phyloP scores from a whole-genome alignment of 768 basidiomycete species.

The Pisolithus microcarpus region DNA sequence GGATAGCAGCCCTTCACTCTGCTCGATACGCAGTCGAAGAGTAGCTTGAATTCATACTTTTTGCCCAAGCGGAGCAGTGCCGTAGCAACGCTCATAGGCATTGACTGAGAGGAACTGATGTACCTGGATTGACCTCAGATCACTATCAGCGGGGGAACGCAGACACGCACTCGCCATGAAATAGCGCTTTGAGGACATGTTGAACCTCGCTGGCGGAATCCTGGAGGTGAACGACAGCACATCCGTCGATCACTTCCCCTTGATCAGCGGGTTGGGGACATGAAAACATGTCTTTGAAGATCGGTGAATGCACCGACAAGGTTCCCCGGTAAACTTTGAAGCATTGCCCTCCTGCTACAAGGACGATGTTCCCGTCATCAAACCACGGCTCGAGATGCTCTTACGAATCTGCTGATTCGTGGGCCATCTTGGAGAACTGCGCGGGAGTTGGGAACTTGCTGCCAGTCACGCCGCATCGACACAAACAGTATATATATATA shows the following conservation, averaged over 20 bases:
- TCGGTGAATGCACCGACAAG: slow-evolving; percentile 18
- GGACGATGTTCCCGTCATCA: slow-evolving; percentile 27
- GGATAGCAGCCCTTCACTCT: background rate
- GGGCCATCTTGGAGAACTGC: background rate
- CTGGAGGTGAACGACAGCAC: slow-evolving; percentile 14
- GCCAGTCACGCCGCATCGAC: too few relatives aligned
- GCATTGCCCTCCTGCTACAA: slow-evolving; percentile 16
- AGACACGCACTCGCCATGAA: slow-evolving; percentile 11
- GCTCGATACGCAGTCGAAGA: slow-evolving; percentile 7
- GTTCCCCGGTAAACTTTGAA: slow-evolving; percentile 29
- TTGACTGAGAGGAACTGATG: background rate
- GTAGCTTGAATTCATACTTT: slow-evolving; percentile 10
- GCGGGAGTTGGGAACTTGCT: too few relatives aligned
- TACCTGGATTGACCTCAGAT: slow-evolving; percentile 2
- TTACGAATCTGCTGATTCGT: background rate
- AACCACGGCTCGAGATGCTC: slow-evolving; percentile 17
- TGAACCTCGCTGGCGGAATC: slow-evolving; percentile 11
- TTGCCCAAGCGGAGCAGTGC: slow-evolving; percentile 12
- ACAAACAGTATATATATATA: too few relatives aligned
- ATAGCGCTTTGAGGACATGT: slow-evolving; percentile 13
- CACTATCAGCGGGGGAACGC: background rate
- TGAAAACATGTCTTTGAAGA: slow-evolving; percentile 28
- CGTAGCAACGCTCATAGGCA: slow-evolving; percentile 3
- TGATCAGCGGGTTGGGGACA: slow-evolving; percentile 1
- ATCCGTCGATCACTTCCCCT: slow-evolving; percentile 11